Conservation (phyloP, 495 filamentous ascomycete species). For the Lasiosphaeria ovina region DNA sequence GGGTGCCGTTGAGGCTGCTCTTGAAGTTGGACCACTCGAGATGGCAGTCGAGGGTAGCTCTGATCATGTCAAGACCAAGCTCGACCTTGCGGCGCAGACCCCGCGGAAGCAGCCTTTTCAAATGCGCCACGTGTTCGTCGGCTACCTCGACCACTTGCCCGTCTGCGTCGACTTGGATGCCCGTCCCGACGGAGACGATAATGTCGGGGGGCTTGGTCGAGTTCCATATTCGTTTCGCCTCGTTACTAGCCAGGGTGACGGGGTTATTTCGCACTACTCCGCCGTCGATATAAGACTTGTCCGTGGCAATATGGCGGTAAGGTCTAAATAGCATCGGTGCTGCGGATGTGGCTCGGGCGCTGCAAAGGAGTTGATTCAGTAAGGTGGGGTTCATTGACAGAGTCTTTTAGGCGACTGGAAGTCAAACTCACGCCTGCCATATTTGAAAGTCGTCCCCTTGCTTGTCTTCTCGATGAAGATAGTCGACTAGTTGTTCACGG, state of each 20-base stretch:
- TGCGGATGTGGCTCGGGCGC: conserved; percentile 50
- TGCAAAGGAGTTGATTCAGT: conserved; percentile 13
- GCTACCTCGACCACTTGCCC: conserved; percentile 5
- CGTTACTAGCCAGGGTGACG: conserved; percentile 9
- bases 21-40: conserved; percentile 21
- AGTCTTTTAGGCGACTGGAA: background rate
- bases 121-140: background rate
- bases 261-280: conserved; percentile 16
- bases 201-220: conserved; percentile 13
- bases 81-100: conserved; percentile 15
- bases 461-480: conserved; percentile 29
- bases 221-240: conserved; percentile 16
- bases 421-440: conserved; percentile 47
- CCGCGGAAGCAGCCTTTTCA: conserved; percentile 9
- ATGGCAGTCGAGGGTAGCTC: conserved; percentile 21
- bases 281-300: conserved; percentile 14
- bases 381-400: background rate
- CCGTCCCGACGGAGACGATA: conserved; percentile 16
- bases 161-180: conserved; percentile 16
- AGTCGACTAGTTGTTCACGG: conserved; percentile 7
- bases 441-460: conserved; percentile 41
- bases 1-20: conserved; percentile 21
- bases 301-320: conserved; percentile 24
- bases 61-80: conserved; percentile 17
- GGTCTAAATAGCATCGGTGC: conserved; percentile 47